Conservation (phyloP, 2,329 filamentous ascomycete species). For the Pseudogymnoascus sp. region DNA sequence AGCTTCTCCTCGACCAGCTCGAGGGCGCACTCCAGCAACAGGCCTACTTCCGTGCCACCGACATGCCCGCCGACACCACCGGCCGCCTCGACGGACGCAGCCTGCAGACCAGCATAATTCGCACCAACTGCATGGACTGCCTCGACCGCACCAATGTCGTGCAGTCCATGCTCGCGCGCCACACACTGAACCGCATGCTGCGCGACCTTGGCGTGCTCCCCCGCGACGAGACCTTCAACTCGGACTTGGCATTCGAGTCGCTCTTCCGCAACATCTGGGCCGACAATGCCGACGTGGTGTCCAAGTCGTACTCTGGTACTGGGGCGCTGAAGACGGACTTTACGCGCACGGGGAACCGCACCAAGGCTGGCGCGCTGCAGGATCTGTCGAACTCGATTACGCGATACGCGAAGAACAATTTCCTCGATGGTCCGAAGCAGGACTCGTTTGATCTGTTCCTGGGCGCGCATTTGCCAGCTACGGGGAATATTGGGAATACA, state of each 20-base stretch:
- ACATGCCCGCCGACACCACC: slow-evolving; percentile 64
- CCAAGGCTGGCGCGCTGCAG: slow-evolving; percentile 73
- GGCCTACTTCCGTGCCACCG: slow-evolving; percentile 86
- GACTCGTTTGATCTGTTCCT: slow-evolving; percentile 94
- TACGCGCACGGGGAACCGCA: slow-evolving; percentile 85
- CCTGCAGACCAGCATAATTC: slow-evolving; percentile 80
- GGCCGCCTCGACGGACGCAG: slow-evolving; percentile 72
- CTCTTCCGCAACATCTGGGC: slow-evolving; percentile 98
- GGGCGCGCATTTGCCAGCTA: slow-evolving; percentile 71
- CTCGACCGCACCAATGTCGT: slow-evolving; percentile 96
- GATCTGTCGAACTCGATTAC: slow-evolving; percentile 84
- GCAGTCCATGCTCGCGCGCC: slow-evolving; percentile 91
- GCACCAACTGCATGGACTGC: slow-evolving; percentile 99
- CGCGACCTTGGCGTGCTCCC: slow-evolving; percentile 72
- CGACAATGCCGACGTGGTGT: slow-evolving; percentile 94
- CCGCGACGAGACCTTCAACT: slow-evolving; percentile 66
- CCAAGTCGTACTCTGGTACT: slow-evolving; percentile 86
- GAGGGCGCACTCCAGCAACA: slow-evolving; percentile 68
- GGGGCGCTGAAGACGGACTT: slow-evolving; percentile 98
- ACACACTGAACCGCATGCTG: slow-evolving; percentile 81
- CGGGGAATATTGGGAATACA: slow-evolving; percentile 60
- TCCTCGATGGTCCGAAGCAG: slow-evolving; percentile 84
- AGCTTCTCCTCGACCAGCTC: slow-evolving; percentile 76
- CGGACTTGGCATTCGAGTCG: slow-evolving; percentile 70
- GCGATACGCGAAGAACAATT: slow-evolving; percentile 90